Base-by-base conservation (phyloP, 2,329 filamentous ascomycete genomes). In the Beauveria brongniartii region DNA sequence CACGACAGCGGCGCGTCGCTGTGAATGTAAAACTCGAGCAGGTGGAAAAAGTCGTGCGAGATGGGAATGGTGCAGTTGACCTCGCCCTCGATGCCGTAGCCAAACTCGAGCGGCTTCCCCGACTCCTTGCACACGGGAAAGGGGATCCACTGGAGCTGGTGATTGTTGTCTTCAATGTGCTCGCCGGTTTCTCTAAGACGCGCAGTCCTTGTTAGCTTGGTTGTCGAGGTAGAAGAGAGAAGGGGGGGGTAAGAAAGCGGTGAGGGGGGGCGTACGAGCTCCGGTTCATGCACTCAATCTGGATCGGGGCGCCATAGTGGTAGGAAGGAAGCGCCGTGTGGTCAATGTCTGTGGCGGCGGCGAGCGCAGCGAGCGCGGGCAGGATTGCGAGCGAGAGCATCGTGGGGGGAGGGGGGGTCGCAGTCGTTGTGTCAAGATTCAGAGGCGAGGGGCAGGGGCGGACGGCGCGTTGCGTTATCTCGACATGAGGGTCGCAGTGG, bases 11-110 rank as follows among this genome's bases (percentile, higher is more conserved):
- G 94, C 20, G 92, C 92, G 75, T 99, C 94, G 78, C 89, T 92
- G 81, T 97, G 94, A 73, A 97, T 88, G 81, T 97, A 97, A 82
- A 97, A 97, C 77, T 97, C 90, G 77, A 93, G 87, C 56, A 93
- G 83, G 75, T 94, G 90, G 80, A 91, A 94, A 46, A 88, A 83
- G 72, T 93, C 90, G 68, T 83, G 81, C 68, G 93, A 81, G 75
- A 90, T 82, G 70, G 88, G 79, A 68, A 94, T 86, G 60, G 90
- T 94, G 79, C 90, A 94, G 77, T 93, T 93, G 67, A 91, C 76
- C 72, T 96, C 92, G 75, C 76, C 77, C 71, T 93, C 90, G 66
- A 89, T 76, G 72, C 92, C 92, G 77, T 96, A 97, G 73, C 85
- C 82, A 72, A 99, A 87, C 69, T 94, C 86, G 68, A 99, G 86